Percentiles rank a stretch among this genome's conserved stretches.
These are phyloP conservation scores for Schwanniomyces sp. DNA, from an alignment of 805 yeast genomes.

Conservation along the genomic window DNA sequence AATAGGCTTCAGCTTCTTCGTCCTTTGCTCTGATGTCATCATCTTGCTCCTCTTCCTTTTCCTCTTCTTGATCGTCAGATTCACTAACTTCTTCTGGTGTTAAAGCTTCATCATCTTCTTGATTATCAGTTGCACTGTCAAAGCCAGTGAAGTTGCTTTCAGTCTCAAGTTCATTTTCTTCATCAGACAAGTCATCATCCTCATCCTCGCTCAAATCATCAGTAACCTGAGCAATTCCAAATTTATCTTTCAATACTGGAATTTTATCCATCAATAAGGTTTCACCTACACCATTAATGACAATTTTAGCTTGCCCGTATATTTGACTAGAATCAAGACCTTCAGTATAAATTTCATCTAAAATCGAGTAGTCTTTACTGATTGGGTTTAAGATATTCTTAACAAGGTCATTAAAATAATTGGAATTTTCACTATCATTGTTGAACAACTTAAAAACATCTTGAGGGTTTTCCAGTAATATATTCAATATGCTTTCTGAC, in stretches of 20 bases:
- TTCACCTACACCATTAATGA: conserved; percentile 75
- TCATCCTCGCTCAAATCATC: conserved; percentile 20
- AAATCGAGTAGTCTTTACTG: conserved; percentile 53
- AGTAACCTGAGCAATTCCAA: conserved; percentile 20
- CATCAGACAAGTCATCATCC: conserved; percentile 16
- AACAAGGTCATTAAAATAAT: conserved; percentile 31
- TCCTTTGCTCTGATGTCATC: conserved; percentile 12
- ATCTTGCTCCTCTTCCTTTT: conserved; percentile 15
- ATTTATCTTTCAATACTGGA: conserved; percentile 45
- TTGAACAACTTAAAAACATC: conserved; percentile 20
- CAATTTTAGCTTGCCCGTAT: conserved; percentile 89
- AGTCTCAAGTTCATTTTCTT: conserved; percentile 1
- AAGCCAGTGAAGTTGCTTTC: conserved; percentile 18
- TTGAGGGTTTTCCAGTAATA: conserved; percentile 22
- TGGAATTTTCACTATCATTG: conserved; percentile 9
- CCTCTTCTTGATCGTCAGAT: conserved; percentile 19
- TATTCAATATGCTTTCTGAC: conserved; percentile 20
- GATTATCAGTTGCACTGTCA: conserved; percentile 13
- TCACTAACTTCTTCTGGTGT: conserved; percentile 10
- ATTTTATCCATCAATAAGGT: conserved; percentile 57
- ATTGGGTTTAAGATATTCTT: conserved; percentile 61
- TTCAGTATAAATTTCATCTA: conserved; percentile 80
- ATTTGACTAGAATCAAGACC: conserved; percentile 90
- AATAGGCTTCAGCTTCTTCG: conserved; percentile 39
- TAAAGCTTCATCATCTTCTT: conserved; percentile 16